Conservation (phyloP, 495 filamentous ascomycete species). For the Staphylotrichum tortipilum region DNA sequence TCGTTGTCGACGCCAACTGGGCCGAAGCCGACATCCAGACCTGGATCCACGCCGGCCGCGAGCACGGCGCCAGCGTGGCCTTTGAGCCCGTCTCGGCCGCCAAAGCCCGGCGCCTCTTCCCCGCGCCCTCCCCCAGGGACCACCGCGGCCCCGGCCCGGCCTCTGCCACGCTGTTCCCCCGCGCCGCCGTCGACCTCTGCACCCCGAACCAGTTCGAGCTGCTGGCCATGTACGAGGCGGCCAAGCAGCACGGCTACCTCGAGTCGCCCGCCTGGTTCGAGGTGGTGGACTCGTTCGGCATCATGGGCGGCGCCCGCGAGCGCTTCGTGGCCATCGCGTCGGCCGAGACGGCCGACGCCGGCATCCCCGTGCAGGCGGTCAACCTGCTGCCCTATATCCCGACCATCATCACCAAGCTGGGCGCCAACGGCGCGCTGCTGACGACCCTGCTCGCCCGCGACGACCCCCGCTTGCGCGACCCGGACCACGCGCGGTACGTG, state of each 20-base stretch:
- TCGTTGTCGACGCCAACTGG: slow-evolving; percentile 83
- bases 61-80: slow-evolving; percentile 48
- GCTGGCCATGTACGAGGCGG: slow-evolving; percentile 59
- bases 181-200: slow-evolving; percentile 54
- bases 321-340: slow-evolving; percentile 55
- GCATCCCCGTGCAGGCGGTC: slow-evolving; percentile 71
- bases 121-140: slow-evolving; percentile 17
- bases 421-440: slow-evolving; percentile 67
- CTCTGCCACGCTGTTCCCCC: no score
- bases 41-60: slow-evolving; percentile 53
- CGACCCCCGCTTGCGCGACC: slow-evolving; percentile 54
- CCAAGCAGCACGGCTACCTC: slow-evolving; percentile 54
- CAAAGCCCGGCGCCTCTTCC: slow-evolving; percentile 67
- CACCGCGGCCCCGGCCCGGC: slow-evolving; percentile 1
- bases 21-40: slow-evolving; percentile 47
- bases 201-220: slow-evolving; percentile 82
- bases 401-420: slow-evolving; percentile 76
- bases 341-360: slow-evolving; percentile 58
- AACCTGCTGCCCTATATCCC: slow-evolving; percentile 83
- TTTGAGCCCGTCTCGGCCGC: slow-evolving; percentile 86
- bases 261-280: slow-evolving; percentile 60
- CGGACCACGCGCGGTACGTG: slow-evolving; percentile 57
- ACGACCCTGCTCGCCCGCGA: slow-evolving; percentile 57
- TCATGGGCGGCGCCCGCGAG: slow-evolving; percentile 48
- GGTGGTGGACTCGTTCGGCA: slow-evolving; percentile 66